Evolutionary conservation across 2,329 filamentous ascomycete species (phyloP), one percentile per base, ranked within the genome.

Genomic region (Colletotrichum tabaci): DNA sequence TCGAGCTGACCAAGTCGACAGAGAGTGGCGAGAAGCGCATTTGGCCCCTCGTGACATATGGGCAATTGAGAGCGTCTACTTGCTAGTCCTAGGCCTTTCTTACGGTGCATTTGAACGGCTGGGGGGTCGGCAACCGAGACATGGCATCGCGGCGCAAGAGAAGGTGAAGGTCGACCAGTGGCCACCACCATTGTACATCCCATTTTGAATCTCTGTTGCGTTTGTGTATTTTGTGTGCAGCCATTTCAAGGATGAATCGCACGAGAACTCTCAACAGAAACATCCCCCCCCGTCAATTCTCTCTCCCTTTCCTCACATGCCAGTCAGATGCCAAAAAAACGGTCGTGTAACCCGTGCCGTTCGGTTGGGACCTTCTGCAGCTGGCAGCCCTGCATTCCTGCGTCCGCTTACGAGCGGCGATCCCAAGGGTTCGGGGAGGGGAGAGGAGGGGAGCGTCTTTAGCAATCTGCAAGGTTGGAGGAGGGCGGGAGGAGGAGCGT

Each of bases 281-380:
- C 52, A 9, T 38, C 9, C 2, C 49, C 49, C 1, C 15, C 8
- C 7, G 13, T 18, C 3, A 0, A 26, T 26, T 26, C 26, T 26
- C 23, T n/a, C 26, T 15, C 50, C 26, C 26, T n/a, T 3, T 18
- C 2, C 49, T 55, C 26, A 4, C 26, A 26, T 55, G 26, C 18
- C 52, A 13, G 4, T 55, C 52, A 55, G 52, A 38, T 30, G n/a
- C 52, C 16, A 55, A 38, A 38, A 4, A 38, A n/a, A 38, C 15
- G 26, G 30, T 5, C 4, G 35, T 56, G 53, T 21, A 56, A 38
- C 53, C 35, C 53, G 53, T 56, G 18, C 53, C 53, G 30, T 56
- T 56, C 53, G 53, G 53, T 56, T 56, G 53, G 53, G 53, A 56
- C 26, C 30, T 60, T 60, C 56, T 60, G 56, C 38, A 56, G 53